Base-by-base conservation (phyloP, 2,329 filamentous ascomycete genomes). In the Neonectria faginata region DNA sequence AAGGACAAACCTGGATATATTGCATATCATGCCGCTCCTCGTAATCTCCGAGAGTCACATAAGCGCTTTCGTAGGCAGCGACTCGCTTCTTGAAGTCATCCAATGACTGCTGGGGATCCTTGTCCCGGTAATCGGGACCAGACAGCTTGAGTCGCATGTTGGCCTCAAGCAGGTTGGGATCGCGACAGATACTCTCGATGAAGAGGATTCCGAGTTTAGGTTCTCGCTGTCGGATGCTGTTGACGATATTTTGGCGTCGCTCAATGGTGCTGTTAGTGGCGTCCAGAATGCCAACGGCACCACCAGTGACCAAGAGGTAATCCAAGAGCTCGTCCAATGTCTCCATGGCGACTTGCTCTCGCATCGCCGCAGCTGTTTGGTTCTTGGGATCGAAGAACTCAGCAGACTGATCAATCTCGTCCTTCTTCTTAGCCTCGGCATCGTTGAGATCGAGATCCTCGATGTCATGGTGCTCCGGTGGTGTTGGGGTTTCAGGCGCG, bases 71-170 rank as follows among this genome's bases (percentile, higher is more conserved):
- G 74, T 99, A 99, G 11, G 97, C 92, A 57, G 88, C 90, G 14
- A 99, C 94, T 66, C 96, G 92, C 79, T 92, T 91, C 81, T 92
- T 97, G 84, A 99, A 99, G 77, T 99, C 96, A 36, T 87, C 89
- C 45, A 98, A 83, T 1, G 96, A 94, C 75, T 92, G 89, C 60
- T 88, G 81, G 0, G 96, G 95, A 73, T 99, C 95, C 80, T 97
- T 97, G 76, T 93, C 93, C 74, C 91, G 93, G 82, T 99, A 99
- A 79, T 99, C 96, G 0, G 96, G 96, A 0, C 96, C 96, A 3
- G 93, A 97, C 7, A 98, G 88, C 83, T 98, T 98, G 67, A 98
- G 83, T 29, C 95, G 93, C 94, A 98, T 98, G 76, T 98, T 98
- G 18, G 94, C 93, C 79, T 98, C 94, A 41, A 98, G 85, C 27